Percentiles rank a stretch among this genome's conserved stretches.
These are phyloP conservation scores for Sporothrix brunneoviolacea DNA, from an alignment of 2,329 filamentous ascomycete genomes.

Conservation along the genomic window DNA sequence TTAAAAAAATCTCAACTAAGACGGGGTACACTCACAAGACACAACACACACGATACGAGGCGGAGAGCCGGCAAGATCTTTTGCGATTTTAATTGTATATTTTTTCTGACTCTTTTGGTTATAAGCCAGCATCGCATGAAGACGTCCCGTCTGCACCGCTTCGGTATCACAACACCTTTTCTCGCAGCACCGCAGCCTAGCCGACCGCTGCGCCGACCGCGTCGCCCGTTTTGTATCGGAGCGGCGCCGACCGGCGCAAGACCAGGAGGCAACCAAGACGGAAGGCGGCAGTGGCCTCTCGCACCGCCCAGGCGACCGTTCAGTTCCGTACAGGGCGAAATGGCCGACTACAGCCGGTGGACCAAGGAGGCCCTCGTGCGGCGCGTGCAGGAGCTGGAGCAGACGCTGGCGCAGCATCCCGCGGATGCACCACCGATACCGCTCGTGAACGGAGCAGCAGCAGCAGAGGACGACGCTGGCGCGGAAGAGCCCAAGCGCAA, in stretches of 20 bases:
- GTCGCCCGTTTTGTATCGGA: not conserved
- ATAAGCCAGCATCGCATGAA: conserved; percentile 6
- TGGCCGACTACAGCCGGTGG: conserved; percentile 19
- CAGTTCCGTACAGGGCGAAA: not conserved
- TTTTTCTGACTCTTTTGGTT: not conserved
- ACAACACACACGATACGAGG: no score
- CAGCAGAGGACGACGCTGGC: not conserved
- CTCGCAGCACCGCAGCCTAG: not conserved
- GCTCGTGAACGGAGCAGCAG: no score
- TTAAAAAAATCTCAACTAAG: not conserved
- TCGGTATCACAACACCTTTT: not conserved
- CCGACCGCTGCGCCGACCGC: not conserved
- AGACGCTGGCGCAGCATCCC: conserved; percentile 5
- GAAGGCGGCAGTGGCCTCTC: no score
- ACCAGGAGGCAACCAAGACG: no score
- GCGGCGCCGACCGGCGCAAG: not conserved
- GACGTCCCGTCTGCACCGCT: not conserved
- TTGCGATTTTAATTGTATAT: no score
- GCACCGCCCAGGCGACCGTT: not conserved
- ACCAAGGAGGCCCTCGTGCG: conserved; percentile 31
- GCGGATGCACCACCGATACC: no score
- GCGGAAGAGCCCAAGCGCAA: conserved; percentile 14
- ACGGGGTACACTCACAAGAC: no score
- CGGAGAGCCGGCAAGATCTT: no score
- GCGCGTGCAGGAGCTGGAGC: conserved; percentile 19